Evolutionary conservation across 208 protist genomes (phyloP).

Genomic region (Trypanosoma lewisi): DNA sequence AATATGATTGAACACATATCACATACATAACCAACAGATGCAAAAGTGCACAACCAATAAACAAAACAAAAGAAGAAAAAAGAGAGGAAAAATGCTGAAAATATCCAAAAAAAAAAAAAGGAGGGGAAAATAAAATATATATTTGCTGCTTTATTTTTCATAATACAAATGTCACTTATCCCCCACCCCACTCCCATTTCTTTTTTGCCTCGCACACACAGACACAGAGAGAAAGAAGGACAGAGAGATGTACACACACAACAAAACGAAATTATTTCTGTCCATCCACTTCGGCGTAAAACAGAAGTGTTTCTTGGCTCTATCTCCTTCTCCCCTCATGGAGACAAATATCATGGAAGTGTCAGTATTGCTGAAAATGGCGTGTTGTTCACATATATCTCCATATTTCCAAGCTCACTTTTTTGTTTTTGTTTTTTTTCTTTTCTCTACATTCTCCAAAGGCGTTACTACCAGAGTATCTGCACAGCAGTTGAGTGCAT

Average conservation of each 20-base stretch:
- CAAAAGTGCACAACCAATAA: not conserved
- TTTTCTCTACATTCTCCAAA: not conserved
- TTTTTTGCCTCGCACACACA: too few relatives aligned
- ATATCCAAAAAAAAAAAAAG: constrained; percentile 11
- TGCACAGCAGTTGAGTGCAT: not conserved
- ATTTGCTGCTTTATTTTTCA: too few relatives aligned
- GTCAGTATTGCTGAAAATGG: not conserved
- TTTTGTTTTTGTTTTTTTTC: too few relatives aligned
- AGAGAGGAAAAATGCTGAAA: not conserved
- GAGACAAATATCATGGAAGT: not conserved
- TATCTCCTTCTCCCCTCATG: too few relatives aligned
- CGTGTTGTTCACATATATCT: not conserved
- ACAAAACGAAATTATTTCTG: too few relatives aligned
- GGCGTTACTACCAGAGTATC: not conserved
- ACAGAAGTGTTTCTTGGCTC: too few relatives aligned
- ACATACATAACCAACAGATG: not conserved
- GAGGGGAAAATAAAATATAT: constrained; percentile 1
- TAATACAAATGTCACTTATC: too few relatives aligned
- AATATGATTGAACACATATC: not conserved
- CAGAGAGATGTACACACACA: too few relatives aligned
- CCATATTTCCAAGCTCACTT: too few relatives aligned
- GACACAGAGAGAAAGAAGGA: too few relatives aligned
- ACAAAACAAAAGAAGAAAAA: constrained; percentile 1
- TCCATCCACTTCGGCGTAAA: too few relatives aligned
- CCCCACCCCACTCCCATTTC: too few relatives aligned